Base-by-base conservation (phyloP, 495 filamentous ascomycete species). In the Neurospora tetrasperma region DNA sequence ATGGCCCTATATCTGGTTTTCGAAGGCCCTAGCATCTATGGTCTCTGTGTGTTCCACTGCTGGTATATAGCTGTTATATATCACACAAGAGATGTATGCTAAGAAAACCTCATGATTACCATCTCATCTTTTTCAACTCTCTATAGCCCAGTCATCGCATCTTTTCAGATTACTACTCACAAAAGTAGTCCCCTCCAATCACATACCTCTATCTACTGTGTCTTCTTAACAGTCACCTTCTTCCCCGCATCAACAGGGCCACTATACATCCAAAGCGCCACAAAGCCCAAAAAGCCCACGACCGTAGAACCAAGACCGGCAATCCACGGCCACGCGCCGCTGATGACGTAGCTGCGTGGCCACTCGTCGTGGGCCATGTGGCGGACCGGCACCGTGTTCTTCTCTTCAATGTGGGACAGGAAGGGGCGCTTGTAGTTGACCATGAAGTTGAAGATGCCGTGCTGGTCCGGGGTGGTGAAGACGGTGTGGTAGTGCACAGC, bases 301-400 rank as follows among this genome's bases (percentile, higher is more conserved):
- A 98, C 89, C 2, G 96, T 97, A 40, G 89, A 89, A 78, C 86
- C 92, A 68, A 98, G 90, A 69, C 96, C 96, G 2, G 90, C 88
- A 77, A 99, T 96, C 96, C 96, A 99, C 7, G 94, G 93, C 93
- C 93, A 99, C 11, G 93, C 96, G 11, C 89, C 95, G 77, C 84
- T 93, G 78, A 99, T 99, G 73, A 88, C 89, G 85, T 89, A 99
- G 82, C 91, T 94, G 77, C 96, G 87, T 59, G 94, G 92, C 87
- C 92, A 99, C 84, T 99, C 96, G 78, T 99, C 89, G 85, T 99
- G 96, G 9, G 96, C 96, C 81, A 96, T 96, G 84, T 99, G 96
- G 31, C 96, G 87, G 27, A 98, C 92, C 0, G 95, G 96, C 35
- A 98, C 94, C 41, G 93, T 94, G 76, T 91, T 89, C 89, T 98